Percentiles rank a stretch among this genome's conserved stretches.
Conservation (phyloP, 2,329 filamentous ascomycete species). For the Seiridium unicorne region DNA sequence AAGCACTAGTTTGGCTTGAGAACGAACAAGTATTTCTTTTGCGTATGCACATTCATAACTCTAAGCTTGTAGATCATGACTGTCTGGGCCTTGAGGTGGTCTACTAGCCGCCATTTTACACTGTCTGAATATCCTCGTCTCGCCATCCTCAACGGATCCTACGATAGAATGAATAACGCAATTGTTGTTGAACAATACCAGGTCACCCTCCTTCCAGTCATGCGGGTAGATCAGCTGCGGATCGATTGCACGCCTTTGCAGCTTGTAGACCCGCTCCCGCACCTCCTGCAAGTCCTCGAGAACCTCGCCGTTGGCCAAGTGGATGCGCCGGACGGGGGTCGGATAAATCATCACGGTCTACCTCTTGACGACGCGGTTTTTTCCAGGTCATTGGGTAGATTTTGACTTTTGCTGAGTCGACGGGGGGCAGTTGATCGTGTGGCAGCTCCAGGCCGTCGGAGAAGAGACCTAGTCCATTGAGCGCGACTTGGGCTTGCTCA, state of each 20-base stretch:
- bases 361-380: conserved; percentile 67
- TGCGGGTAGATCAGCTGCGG: conserved; percentile 68
- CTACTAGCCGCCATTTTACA: conserved; percentile 71
- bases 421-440: conserved; percentile 55
- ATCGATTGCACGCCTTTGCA: conserved; percentile 71
- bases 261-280: conserved; percentile 61
- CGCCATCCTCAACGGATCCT: conserved; percentile 68
- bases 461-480: conserved; percentile 68
- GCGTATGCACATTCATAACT: no score
- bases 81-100: conserved; percentile 47
- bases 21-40: no score
- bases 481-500: conserved; percentile 65
- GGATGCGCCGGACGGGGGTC: conserved; percentile 66
- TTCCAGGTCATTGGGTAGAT: conserved; percentile 75
- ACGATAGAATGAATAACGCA: conserved; percentile 74
- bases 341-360: conserved; percentile 74
- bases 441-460: conserved; percentile 65
- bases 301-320: conserved; percentile 62
- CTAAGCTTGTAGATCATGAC: not conserved
- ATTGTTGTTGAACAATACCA: conserved; percentile 76
- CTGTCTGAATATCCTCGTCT: conserved; percentile 72
- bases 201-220: conserved; percentile 75
- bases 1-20: no score
- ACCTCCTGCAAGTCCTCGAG: conserved; percentile 67
- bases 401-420: conserved; percentile 67